Evolutionary conservation across 805 yeast genomes (phyloP), one percentile per base, ranked within the genome.

Genomic region (Kodamaea kaohsiungensis): DNA sequence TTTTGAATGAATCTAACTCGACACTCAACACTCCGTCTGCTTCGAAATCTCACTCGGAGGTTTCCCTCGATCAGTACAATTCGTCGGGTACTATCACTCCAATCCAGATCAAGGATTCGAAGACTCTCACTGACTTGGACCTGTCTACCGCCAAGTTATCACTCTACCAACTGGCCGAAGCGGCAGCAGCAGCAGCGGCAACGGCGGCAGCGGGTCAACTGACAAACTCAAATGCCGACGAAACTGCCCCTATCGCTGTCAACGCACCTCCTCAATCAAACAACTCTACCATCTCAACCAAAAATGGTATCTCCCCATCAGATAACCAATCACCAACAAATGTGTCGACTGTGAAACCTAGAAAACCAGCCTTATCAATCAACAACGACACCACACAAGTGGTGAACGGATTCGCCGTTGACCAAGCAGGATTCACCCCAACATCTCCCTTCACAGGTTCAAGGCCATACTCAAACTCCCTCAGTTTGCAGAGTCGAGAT

Each of bases 1-100:
- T 73, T 15, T 62, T 73, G 56, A 69, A 70, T 53, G 76, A 72
- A 51, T 68, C 72, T 35, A 65, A 64, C 56, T 59, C 65, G 25
- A 63, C 61, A 46, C 43, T 55, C 54, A 48, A 51, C 46, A 46
- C 56, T 18, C 49, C 62, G 52, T 15, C 64, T 16, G 58, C 58
- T n/a, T 39, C 46, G 48, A 55, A 49, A 43, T 53, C 54, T 8
- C 53, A 53, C 16, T 60, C 63, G 37, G 50, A 40, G 42, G 46
- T 52, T 16, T 49, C 59, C 46, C 27, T 51, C 12, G 52, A 49
- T 45, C 50, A 53, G 22, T 43, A 49, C 48, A 33, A 43, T 40
- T 53, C 56, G 5, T 49, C 54, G 16, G 59, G 59, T 19, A 56
- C 59, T 8, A 48, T 53, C 46, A 56, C 59, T 12, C 59, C 65